Base-by-base conservation (phyloP, 2,329 filamentous ascomycete genomes). In the Zymoseptoria tritici region DNA sequence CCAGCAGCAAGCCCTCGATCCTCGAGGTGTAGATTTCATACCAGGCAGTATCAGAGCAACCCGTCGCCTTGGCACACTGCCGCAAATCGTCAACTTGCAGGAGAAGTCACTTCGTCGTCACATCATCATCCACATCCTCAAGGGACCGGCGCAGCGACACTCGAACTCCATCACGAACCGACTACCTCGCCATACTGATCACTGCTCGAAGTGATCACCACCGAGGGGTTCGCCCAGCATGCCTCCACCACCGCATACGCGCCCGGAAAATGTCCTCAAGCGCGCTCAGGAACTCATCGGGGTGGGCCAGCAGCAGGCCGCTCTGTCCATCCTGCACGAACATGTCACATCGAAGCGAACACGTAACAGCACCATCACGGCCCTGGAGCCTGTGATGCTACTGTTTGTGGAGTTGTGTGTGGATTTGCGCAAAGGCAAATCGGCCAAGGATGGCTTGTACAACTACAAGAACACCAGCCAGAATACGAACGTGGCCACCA, bases 381-480 rank as follows among this genome's bases (percentile, higher is more conserved):
- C 92, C 57, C 81, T 99, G 73, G 94, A 99, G 85, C 94, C 94
- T 67, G 93, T 99, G 68, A 97, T 99, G 92, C 83, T 97, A 78
- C 87, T 97, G 68, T 88, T 99, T 74, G 93, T 99, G 72, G 91
- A 97, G 79, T 85, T 97, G 61, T 96, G 90, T 68, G 94, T 99
- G 72, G 93, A 97, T 73, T 86, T 97, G 72, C 91, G 94, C 80
- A 99, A 97, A 80, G 94, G 94, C 71, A 99, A 99, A 79, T 84
- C 94, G 62, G 94, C 93, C 77, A 99, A 99, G 83, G 94, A 99
- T 80, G 94, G 94, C 63, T 84, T 99, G 54, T 99, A 97, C 77
- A 94, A 97, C 77, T 99, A 99, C 85, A 99, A 99, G 84, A 99
- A 99, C 78, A 97, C 97, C 68, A 93, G 92, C 58, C 94, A 99